phyloP scores from a whole-genome alignment of 805 yeast species.

The Yarrowia divulgata region DNA sequence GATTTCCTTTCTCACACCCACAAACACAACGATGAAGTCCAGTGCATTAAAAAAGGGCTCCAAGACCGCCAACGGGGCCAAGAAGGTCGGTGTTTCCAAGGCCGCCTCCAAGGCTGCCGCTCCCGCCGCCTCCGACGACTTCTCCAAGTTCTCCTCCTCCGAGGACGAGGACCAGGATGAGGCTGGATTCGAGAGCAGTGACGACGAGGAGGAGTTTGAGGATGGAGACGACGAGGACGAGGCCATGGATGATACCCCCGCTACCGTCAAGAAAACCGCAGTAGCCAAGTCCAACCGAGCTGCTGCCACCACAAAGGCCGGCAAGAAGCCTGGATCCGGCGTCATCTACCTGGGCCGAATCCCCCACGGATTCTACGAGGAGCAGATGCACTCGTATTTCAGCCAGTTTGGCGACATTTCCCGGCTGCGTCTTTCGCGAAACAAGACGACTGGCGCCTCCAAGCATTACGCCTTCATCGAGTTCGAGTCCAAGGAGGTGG shows the following conservation, averaged over 20 bases:
- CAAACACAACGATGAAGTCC: constrained; percentile 30
- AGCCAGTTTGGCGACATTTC: constrained; percentile 87
- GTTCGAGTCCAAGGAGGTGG: constrained; percentile 75
- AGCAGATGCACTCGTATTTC: constrained; percentile 73
- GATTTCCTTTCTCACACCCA: constrained; percentile 29
- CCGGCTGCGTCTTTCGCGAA: constrained; percentile 82
- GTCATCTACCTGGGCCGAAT: constrained; percentile 89
- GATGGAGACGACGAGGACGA: constrained; percentile 31
- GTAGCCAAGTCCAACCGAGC: constrained; percentile 37
- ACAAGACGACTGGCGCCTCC: constrained; percentile 86
- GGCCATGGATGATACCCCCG: constrained; percentile 29
- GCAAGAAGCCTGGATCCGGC: constrained; percentile 51
- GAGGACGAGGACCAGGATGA: constrained; percentile 28
- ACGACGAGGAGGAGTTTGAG: constrained; percentile 36
- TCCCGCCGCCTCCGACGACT: constrained; percentile 7
- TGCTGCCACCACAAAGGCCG: constrained; percentile 10
- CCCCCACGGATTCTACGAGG: constrained; percentile 91
- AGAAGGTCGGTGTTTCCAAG: constrained; percentile 31
- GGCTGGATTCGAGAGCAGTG: constrained; percentile 37
- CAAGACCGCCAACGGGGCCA: constrained; percentile 29
- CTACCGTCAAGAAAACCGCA: constrained; percentile 22
- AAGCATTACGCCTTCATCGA: constrained; percentile 93
- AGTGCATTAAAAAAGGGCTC: constrained; percentile 31
- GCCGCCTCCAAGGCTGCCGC: constrained; percentile 12
- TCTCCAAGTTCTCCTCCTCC: constrained; percentile 28